These are phyloP conservation scores for Hericium alpestre DNA, from an alignment of 768 basidiomycete species.

Conservation along the genomic window DNA sequence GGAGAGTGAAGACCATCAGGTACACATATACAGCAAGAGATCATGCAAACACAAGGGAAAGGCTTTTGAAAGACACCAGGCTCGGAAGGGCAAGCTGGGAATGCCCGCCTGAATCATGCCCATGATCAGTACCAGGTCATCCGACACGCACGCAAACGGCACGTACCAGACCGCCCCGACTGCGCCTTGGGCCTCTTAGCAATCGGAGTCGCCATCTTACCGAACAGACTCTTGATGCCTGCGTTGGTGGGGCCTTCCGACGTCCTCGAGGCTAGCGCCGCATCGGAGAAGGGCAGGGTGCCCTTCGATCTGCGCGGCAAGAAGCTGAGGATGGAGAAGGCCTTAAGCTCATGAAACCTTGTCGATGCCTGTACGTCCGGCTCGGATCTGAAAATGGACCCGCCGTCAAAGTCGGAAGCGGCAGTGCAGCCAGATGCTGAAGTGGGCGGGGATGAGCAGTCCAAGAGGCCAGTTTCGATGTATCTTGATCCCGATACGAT, in stretches of 20 bases:
- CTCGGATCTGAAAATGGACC: neutral
- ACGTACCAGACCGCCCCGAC: neutral
- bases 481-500: neutral
- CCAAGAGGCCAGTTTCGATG: neutral
- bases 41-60: neutral
- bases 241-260: neutral
- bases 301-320: too few species aligned
- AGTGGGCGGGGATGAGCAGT: neutral
- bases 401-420: neutral
- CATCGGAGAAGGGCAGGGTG: too few species aligned
- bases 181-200: neutral
- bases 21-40: neutral
- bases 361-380: neutral
- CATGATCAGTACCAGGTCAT: neutral
- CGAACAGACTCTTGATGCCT: neutral
- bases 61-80: neutral
- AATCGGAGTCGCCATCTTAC: neutral
- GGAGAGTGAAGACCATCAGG: too few species aligned
- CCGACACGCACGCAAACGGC: neutral
- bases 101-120: neutral
- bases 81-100: neutral
- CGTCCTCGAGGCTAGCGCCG: neutral
- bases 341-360: neutral
- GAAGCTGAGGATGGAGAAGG: neutral
- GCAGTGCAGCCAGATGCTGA: neutral